Conservation (phyloP, 1,284 basidiomycete genomes). For the Neotropicomus parvogracilis region DNA sequence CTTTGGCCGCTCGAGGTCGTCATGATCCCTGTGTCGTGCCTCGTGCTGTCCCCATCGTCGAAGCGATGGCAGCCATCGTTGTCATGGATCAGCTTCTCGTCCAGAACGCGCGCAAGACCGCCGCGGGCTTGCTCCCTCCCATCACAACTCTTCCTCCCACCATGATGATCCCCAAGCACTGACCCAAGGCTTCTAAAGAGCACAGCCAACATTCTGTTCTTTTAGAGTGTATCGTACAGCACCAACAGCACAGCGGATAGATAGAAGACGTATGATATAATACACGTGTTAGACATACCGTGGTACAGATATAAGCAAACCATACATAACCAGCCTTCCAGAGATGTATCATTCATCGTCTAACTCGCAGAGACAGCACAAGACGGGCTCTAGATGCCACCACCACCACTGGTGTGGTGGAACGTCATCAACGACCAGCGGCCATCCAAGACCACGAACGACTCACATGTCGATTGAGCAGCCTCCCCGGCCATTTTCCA, state of each 20-base stretch:
- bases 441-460: constrained; percentile 5
- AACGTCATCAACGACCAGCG: not conserved
- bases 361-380: constrained; percentile 48
- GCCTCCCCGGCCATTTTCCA: constrained; percentile 63
- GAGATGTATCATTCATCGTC: constrained; percentile 20
- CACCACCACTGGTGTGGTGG: constrained; percentile 64
- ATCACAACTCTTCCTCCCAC: constrained; percentile 84
- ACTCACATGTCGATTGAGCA: constrained; percentile 66
- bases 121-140: constrained; percentile 65
- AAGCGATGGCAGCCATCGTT: constrained; percentile 95
- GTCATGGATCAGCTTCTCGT: constrained; percentile 90
- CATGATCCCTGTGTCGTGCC: constrained; percentile 99
- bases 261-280: constrained; percentile 11
- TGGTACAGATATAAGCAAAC: constrained; percentile 6
- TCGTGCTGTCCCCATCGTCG: constrained; percentile 96
- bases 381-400: constrained; percentile 62
- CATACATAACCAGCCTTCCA: not conserved
- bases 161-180: constrained; percentile 61
- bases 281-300: constrained; percentile 10
- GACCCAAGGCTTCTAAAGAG: constrained; percentile 6
- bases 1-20: constrained; percentile 86
- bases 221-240: constrained; percentile 4
- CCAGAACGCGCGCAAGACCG: constrained; percentile 76
- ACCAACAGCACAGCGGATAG: constrained; percentile 4
- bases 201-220: not conserved